Base-by-base conservation (phyloP, 116 monocot genomes). In the Trichopus zeylanicus region DNA sequence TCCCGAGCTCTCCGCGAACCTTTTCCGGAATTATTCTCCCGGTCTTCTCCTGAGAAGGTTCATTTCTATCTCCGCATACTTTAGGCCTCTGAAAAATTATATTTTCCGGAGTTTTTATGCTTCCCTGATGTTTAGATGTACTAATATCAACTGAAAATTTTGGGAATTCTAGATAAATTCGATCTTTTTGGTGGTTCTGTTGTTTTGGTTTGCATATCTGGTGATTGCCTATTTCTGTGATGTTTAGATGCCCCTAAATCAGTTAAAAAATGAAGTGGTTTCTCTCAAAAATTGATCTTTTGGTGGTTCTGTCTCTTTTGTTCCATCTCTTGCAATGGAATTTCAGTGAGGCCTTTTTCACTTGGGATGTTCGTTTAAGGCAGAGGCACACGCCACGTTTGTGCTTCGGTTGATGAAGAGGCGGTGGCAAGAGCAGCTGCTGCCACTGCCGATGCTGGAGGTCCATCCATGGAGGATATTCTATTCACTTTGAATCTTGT, bases 401-500 rank as follows among this genome's bases (percentile, higher is more conserved):
- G 64, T 55, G 57, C 81, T 25, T 81, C 89, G 13, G 51, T 60
- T 6, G 56, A 85, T 75, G 89, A 89, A 76, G 81, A 85, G 65
- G 71, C 81, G 47, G 53, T 70, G 46, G 89, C 89, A 26, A 75
- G 68, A 81, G 62, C 73, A 67, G 85, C 86, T 53, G 76, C 64
- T 30, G 60, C 56, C 29, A 76, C 28, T 59, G 71, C 69, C 3
- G 87, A 92, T 60, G 69, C 23, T 51, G 84, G 71, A 68, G 87
- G 70, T 33, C 87, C 79, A 53, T 87, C 92, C 29, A 87, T 92
- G 92, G 87, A 78, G 29, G 68, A 24, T 20, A 64, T 26, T 28
- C 52, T 42, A n/a, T n/a, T n/a, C n/a, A n/a, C n/a, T n/a, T n/a
- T n/a, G n/a, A n/a, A n/a, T n/a, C n/a, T n/a, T n/a, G n/a, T n/a